Conservation (phyloP, 352 stramenopile species). For the Pythium brachiatum region DNA sequence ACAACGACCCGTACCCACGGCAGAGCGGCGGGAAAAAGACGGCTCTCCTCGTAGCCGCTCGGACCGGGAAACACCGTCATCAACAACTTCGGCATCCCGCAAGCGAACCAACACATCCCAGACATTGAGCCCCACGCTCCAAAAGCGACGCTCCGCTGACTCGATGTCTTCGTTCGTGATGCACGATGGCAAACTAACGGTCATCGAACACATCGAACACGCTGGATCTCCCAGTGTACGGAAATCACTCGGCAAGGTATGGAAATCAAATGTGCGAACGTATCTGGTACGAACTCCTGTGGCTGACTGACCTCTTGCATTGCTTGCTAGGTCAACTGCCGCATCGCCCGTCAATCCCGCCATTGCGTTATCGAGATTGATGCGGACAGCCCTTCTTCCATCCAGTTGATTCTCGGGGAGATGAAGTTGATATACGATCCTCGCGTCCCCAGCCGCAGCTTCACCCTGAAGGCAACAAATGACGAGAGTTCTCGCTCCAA, state of each 20-base stretch:
- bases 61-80: not conserved
- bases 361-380: constrained; percentile 18
- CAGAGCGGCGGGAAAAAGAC: constrained; percentile 18
- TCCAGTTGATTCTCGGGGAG: constrained; percentile 9
- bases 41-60: not conserved
- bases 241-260: constrained; percentile 49
- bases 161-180: constrained; percentile 24
- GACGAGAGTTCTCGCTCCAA: not conserved
- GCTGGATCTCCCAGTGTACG: constrained; percentile 17
- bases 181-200: constrained; percentile 44
- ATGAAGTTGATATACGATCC: constrained; percentile 22
- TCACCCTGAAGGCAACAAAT: constrained; percentile 1
- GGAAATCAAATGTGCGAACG: not conserved
- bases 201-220: constrained; percentile 43
- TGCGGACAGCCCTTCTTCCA: not conserved
- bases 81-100: constrained; percentile 10
- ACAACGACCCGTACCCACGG: constrained; percentile 15
- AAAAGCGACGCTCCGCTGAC: constrained; percentile 23
- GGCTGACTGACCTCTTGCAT: not conserved
- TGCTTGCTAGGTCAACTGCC: constrained; percentile 11
- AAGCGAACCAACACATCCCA: constrained; percentile 24
- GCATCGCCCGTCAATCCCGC: constrained; percentile 15
- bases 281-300: not conserved
- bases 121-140: constrained; percentile 20
- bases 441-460: constrained; percentile 14